Percentiles rank a stretch among this genome's conserved stretches.
phyloP scores from a whole-genome alignment of 257 asterid genomes.

The Primulina tabacum region DNA sequence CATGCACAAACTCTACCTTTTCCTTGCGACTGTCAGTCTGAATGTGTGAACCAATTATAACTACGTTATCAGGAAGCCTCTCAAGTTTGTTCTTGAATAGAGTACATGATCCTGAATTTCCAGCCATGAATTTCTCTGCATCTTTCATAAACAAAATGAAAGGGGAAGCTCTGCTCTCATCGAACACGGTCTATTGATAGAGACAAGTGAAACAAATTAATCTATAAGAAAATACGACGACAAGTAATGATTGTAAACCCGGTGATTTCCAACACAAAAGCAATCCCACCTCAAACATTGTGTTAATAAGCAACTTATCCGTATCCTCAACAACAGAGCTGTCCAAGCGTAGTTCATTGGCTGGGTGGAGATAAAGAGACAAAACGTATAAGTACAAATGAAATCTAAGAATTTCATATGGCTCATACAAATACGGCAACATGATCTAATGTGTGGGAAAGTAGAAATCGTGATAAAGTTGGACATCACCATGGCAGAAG shows the following conservation, averaged over 20 bases:
- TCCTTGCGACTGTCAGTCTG: constrained; percentile 72
- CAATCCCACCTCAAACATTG: constrained; percentile 80
- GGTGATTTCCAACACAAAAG: constrained; percentile 7
- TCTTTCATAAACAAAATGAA: constrained; percentile 89
- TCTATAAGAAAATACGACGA: too few species aligned
- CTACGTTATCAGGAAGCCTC: constrained; percentile 76
- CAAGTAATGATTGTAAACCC: neutral
- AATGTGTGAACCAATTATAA: constrained; percentile 77
- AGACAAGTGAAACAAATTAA: constrained; percentile 6
- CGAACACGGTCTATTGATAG: constrained; percentile 53
- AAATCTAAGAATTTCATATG: constrained; percentile 2
- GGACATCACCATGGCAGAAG: constrained; percentile 81
- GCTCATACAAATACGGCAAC: neutral
- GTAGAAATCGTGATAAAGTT: constrained; percentile 22
- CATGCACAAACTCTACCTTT: constrained; percentile 48
- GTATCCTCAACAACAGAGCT: constrained; percentile 61
- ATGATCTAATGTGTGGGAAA: neutral
- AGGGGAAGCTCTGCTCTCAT: constrained; percentile 73
- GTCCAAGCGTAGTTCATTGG: constrained; percentile 70
- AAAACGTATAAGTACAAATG: constrained; percentile 3
- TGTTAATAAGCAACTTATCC: constrained; percentile 58
- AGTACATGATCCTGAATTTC: constrained; percentile 62
- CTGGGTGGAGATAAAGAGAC: constrained; percentile 36
- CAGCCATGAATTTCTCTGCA: constrained; percentile 80
- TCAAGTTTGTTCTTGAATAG: constrained; percentile 70